These are phyloP conservation scores for Pisolithus marmoratus DNA, from an alignment of 768 basidiomycete genomes.

Conservation along the genomic window DNA sequence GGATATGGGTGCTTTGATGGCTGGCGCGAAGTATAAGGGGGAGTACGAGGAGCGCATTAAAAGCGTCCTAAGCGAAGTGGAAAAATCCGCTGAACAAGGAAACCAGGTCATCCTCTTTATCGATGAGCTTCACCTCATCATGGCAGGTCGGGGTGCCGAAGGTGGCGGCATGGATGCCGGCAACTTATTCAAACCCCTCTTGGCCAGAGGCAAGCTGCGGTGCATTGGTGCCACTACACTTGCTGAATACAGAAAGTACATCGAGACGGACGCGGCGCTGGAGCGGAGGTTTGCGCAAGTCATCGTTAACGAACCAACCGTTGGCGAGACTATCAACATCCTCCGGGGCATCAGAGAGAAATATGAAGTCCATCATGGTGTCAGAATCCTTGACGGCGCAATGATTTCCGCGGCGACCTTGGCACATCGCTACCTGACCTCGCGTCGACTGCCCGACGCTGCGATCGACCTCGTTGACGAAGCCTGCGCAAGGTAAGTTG, in stretches of 20 bases:
- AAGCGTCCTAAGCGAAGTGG: conserved; percentile 85
- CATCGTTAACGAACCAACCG: conserved; percentile 84
- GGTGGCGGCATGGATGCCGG: conserved; percentile 93
- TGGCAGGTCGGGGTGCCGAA: conserved; percentile 79
- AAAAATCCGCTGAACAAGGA: conserved; percentile 77
- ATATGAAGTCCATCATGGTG: conserved; percentile 90
- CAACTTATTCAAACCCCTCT: conserved; percentile 86
- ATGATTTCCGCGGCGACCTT: conserved; percentile 86
- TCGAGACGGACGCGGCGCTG: conserved; percentile 88
- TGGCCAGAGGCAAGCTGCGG: conserved; percentile 76
- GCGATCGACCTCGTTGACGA: conserved; percentile 94
- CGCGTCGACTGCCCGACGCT: conserved; percentile 71
- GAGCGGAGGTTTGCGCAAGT: conserved; percentile 94
- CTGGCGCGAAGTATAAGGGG: conserved; percentile 87
- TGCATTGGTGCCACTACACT: conserved; percentile 91
- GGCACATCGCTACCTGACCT: conserved; percentile 89
- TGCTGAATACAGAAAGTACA: conserved; percentile 87
- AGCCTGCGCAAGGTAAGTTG: conserved; percentile 73
- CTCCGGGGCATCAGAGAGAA: conserved; percentile 92
- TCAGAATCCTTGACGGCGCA: conserved; percentile 82
- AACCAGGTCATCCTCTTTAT: conserved; percentile 87
- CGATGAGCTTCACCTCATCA: conserved; percentile 91
- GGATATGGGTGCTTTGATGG: conserved; percentile 95
- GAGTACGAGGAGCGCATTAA: conserved; percentile 98
- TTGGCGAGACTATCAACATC: conserved; percentile 88